phyloP scores from a whole-genome alignment of 108 stramenopile genomes.

The Nitzschia inconspicua region DNA sequence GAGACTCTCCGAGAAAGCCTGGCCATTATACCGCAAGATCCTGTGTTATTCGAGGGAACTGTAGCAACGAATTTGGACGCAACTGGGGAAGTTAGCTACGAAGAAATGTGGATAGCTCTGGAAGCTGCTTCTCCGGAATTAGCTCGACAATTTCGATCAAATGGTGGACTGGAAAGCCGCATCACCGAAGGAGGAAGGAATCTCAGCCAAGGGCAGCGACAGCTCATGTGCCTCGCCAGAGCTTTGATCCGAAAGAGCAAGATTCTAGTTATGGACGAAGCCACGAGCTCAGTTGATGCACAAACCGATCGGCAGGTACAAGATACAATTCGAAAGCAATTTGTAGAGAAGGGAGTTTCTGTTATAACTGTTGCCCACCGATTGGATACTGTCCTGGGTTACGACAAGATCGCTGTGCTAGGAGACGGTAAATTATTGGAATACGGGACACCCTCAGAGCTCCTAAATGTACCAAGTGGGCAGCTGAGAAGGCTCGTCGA shows the following conservation, averaged over 20 bases:
- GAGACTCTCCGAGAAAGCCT: constrained; percentile 70
- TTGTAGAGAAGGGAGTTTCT: constrained; percentile 77
- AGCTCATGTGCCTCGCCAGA: constrained; percentile 89
- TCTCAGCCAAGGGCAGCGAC: constrained; percentile 85
- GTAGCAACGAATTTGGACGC: constrained; percentile 89
- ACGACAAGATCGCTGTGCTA: constrained; percentile 90
- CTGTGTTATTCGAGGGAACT: constrained; percentile 90
- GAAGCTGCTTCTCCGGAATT: constrained; percentile 67
- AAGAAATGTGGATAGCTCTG: constrained; percentile 78
- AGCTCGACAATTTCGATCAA: constrained; percentile 43
- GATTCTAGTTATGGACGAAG: constrained; percentile 88
- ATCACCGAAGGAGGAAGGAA: constrained; percentile 87
- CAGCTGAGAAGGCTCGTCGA: constrained; percentile 53
- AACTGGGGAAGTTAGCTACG: constrained; percentile 47
- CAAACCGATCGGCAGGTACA: constrained; percentile 74
- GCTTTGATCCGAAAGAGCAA: constrained; percentile 76
- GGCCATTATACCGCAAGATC: constrained; percentile 95
- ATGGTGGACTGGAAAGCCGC: constrained; percentile 41
- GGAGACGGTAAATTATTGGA: constrained; percentile 80
- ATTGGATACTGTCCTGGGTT: constrained; percentile 86
- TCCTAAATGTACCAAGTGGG: constrained; percentile 42
- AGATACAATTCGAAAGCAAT: constrained; percentile 66
- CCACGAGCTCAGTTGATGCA: constrained; percentile 75
- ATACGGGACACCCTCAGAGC: constrained; percentile 58
- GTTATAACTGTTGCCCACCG: constrained; percentile 91